Conservation (phyloP, 1,284 basidiomycete species). For the Cutaneotrichosporon sp. region DNA sequence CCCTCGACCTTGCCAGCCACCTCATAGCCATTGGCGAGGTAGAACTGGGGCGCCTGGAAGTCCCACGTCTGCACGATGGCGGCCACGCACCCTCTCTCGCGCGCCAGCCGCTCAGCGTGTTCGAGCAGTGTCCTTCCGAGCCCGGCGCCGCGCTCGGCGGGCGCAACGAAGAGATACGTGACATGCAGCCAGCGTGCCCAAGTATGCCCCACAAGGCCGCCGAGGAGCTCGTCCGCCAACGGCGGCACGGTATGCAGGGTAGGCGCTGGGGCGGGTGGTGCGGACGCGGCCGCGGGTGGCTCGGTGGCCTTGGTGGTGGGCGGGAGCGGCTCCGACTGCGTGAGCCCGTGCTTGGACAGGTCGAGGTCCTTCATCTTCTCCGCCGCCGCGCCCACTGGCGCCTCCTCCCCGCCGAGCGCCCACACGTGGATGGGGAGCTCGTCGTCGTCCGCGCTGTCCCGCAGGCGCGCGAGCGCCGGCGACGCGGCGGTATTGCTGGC, state of each 20-base stretch:
- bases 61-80: constrained; percentile 11
- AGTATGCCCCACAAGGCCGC: constrained; percentile 4
- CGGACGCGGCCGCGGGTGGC: no score
- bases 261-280: background rate
- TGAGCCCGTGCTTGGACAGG: background rate
- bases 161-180: constrained; percentile 4
- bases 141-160: background rate
- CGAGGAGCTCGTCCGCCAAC: constrained; percentile 1
- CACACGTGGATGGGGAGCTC: constrained; percentile 1
- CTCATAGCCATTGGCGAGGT: background rate
- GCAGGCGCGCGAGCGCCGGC: background rate
- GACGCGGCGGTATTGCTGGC: constrained; percentile 6
- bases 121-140: background rate
- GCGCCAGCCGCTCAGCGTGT: constrained; percentile 2
- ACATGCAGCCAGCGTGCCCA: constrained; percentile 9
- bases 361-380: background rate
- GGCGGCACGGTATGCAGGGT: no score
- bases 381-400: no score
- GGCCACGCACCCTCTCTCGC: background rate
- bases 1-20: constrained; percentile 1
- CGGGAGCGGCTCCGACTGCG: no score
- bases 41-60: constrained; percentile 10
- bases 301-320: no score
- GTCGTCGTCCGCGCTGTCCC: background rate
- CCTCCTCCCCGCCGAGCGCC: background rate